A percentile compares a stretch with the other conserved stretches of the same genome.
These are phyloP conservation scores for Lepidium campestre DNA, from an alignment of 441 rosid species.

Conservation along the genomic window DNA sequence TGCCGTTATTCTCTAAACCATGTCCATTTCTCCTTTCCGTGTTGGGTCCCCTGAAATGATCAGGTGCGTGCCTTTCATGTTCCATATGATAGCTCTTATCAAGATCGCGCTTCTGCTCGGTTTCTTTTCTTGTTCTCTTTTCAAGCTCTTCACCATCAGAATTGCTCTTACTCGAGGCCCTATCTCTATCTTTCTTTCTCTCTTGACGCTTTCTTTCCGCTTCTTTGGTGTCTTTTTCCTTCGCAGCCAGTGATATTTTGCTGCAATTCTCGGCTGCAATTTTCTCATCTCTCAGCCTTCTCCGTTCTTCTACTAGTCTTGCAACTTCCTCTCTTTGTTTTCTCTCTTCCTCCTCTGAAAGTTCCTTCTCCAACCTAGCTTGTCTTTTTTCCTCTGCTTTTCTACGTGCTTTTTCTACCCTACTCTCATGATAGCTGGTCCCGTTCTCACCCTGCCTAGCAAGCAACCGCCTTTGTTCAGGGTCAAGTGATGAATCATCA, in stretches of 20 bases:
- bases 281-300: constrained; percentile 77
- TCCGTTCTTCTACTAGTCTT: constrained; percentile 83
- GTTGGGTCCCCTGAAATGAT: constrained; percentile 38
- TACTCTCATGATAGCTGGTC: constrained; percentile 53
- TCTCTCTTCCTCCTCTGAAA: constrained; percentile 83
- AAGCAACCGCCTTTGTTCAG: constrained; percentile 51
- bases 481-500: constrained; percentile 53
- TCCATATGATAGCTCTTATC: constrained; percentile 34
- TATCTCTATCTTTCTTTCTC: constrained; percentile 83
- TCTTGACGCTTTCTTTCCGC: constrained; percentile 77
- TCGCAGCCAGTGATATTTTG: constrained; percentile 39
- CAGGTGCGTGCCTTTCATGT: constrained; percentile 1
- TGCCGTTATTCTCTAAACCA: constrained; percentile 35
- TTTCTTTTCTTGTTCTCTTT: constrained; percentile 57
- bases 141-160: constrained; percentile 86
- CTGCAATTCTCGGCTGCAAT: constrained; percentile 58
- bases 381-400: constrained; percentile 96
- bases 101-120: constrained; percentile 46
- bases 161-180: constrained; percentile 78
- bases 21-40: constrained; percentile 48
- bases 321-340: constrained; percentile 95
- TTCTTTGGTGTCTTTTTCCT: constrained; percentile 61
- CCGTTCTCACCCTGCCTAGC: constrained; percentile 66
- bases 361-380: constrained; percentile 87
- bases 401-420: constrained; percentile 83